Conservation (phyloP, 2,329 filamentous ascomycete species). For the Cylindrodendrum hubeiense region DNA sequence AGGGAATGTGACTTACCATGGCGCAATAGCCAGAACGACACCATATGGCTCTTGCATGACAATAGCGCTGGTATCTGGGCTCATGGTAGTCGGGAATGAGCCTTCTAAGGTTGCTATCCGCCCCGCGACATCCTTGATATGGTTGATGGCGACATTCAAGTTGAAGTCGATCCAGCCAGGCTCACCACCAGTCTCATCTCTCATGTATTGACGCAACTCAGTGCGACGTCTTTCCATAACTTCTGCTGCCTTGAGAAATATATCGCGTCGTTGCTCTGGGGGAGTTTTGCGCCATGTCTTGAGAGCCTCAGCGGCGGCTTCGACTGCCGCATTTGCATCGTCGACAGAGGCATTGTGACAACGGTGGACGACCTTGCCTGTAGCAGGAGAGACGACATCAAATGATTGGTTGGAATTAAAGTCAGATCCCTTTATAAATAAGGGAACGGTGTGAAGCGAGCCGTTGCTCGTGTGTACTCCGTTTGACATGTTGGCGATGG, state of each 20-base stretch:
- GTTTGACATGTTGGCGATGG: slow-evolving; percentile 32
- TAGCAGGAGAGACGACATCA: slow-evolving; percentile 68
- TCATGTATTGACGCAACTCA: slow-evolving; percentile 72
- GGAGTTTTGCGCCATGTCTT: slow-evolving; percentile 75
- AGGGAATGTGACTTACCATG: slow-evolving; percentile 71
- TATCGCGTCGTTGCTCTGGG: slow-evolving; percentile 71
- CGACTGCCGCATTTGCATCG: slow-evolving; percentile 65
- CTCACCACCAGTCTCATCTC: slow-evolving; percentile 59
- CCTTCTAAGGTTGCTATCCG: slow-evolving; percentile 55
- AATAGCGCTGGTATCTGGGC: slow-evolving; percentile 62
- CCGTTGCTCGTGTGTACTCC: slow-evolving; percentile 16
- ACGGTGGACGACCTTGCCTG: slow-evolving; percentile 64
- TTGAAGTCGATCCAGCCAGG: slow-evolving; percentile 57
- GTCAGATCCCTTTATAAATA: slow-evolving; percentile 60
- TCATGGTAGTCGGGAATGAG: slow-evolving; percentile 49
- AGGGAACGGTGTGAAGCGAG: slow-evolving; percentile 49
- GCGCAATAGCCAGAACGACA: slow-evolving; percentile 82
- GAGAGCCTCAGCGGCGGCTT: slow-evolving; percentile 74
- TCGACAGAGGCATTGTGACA: slow-evolving; percentile 68
- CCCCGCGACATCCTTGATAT: slow-evolving; percentile 59
- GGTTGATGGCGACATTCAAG: slow-evolving; percentile 49
- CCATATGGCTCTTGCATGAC: slow-evolving; percentile 83
- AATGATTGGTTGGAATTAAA: slow-evolving; percentile 61
- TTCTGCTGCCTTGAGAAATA: slow-evolving; percentile 77
- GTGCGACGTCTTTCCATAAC: slow-evolving; percentile 70